Evolutionary conservation across 2,329 filamentous ascomycete genomes (phyloP).

Genomic region (Pseudogymnoascus sp.): DNA sequence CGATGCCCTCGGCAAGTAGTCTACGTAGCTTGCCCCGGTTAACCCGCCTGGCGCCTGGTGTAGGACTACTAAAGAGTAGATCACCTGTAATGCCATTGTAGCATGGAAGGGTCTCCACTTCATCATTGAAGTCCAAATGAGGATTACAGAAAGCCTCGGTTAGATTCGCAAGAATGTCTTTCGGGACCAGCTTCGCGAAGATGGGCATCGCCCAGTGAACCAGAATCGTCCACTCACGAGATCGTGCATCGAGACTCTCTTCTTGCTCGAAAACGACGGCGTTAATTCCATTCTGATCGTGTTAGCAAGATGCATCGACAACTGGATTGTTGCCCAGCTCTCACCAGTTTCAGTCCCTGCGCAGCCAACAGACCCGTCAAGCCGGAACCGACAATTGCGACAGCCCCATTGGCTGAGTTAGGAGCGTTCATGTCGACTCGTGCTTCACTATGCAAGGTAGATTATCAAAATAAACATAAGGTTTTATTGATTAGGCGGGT

Average conservation of each 20-base stretch:
- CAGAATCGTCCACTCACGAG: conserved; percentile 35
- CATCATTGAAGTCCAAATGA: conserved; percentile 27
- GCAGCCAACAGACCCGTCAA: conserved; percentile 33
- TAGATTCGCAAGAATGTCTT: conserved; percentile 26
- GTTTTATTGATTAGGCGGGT: not conserved
- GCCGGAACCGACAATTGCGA: conserved; percentile 34
- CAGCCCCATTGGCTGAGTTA: conserved; percentile 8
- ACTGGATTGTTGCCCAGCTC: not conserved
- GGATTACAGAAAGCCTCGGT: conserved; percentile 31
- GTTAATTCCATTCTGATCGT: conserved; percentile 28
- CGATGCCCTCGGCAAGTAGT: conserved; percentile 28
- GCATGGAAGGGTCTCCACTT: conserved; percentile 27
- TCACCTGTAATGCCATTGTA: conserved; percentile 33
- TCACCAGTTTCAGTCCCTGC: conserved; percentile 32
- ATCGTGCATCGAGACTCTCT: conserved; percentile 23
- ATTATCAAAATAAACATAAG: not conserved
- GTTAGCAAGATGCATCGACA: conserved; percentile 11
- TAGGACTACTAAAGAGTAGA: conserved; percentile 29
- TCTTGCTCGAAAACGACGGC: conserved; percentile 31
- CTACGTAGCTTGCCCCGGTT: conserved; percentile 30
- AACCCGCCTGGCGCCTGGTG: conserved; percentile 31
- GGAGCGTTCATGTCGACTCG: not conserved
- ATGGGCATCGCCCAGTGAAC: conserved; percentile 35
- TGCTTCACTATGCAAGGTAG: not conserved
- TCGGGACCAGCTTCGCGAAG: conserved; percentile 30